A percentile compares a stretch with the other conserved stretches of the same genome.
phyloP scores from a whole-genome alignment of 2,329 filamentous ascomycete species.

The Monosporascus sp. region DNA sequence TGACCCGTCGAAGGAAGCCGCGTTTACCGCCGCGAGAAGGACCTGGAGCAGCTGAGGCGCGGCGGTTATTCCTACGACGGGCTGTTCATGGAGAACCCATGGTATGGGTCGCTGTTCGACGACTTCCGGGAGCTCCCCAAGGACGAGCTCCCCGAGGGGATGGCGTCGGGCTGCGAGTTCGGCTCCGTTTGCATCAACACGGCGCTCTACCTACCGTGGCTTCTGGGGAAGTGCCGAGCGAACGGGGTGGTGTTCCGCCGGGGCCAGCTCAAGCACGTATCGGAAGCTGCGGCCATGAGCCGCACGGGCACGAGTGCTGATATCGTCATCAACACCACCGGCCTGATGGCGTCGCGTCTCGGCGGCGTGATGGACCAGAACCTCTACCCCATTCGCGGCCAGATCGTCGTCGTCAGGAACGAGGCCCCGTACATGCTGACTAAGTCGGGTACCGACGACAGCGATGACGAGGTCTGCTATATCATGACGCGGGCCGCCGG shows the following conservation, averaged over 20 bases:
- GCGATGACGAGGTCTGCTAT: slow-evolving; percentile 68
- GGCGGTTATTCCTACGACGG: slow-evolving; percentile 57
- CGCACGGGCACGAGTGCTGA: slow-evolving; percentile 54
- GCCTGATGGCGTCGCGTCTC: slow-evolving; percentile 67
- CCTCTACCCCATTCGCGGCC: slow-evolving; percentile 73
- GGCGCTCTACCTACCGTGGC: slow-evolving; percentile 80
- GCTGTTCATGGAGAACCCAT: slow-evolving; percentile 62
- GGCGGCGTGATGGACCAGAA: slow-evolving; percentile 75
- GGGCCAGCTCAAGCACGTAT: slow-evolving; percentile 62
- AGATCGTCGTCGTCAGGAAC: slow-evolving; percentile 80
- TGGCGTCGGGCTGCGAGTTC: slow-evolving; percentile 70
- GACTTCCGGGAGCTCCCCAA: slow-evolving; percentile 62
- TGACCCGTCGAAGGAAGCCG: slow-evolving; percentile 34
- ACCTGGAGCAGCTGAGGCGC: slow-evolving; percentile 36
- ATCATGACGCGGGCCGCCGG: slow-evolving; percentile 74
- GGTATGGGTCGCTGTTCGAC: slow-evolving; percentile 68
- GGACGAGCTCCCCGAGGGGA: slow-evolving; percentile 55
- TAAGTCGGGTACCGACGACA: slow-evolving; percentile 69
- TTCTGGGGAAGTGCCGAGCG: slow-evolving; percentile 72
- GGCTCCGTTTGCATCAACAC: slow-evolving; percentile 90
- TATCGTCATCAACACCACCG: slow-evolving; percentile 80
- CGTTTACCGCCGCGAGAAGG: slow-evolving; percentile 56
- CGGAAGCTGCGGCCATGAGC: slow-evolving; percentile 60
- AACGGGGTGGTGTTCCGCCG: slow-evolving; percentile 66
- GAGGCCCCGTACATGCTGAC: slow-evolving; percentile 65